These are phyloP conservation scores for Calendula officinalis DNA, from an alignment of 129 eudicot genomes.

Conservation along the genomic window DNA sequence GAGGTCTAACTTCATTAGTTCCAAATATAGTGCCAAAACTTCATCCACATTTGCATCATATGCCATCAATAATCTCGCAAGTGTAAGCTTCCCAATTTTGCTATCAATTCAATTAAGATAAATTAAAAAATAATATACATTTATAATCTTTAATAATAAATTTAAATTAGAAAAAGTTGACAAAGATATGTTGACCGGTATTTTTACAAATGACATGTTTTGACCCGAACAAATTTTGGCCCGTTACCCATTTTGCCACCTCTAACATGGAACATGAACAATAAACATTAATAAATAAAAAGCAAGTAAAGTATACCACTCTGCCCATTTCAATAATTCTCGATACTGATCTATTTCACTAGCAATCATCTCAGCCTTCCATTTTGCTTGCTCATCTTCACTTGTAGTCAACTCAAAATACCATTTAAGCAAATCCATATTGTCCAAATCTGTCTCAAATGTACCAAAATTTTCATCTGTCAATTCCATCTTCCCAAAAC, in stretches of 20 bases:
- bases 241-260: constrained; percentile 1
- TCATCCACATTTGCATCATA: constrained; percentile 52
- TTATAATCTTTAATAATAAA: neutral
- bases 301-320: constrained; percentile 50
- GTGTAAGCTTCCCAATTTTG: constrained; percentile 91
- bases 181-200: neutral
- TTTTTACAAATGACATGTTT: neutral
- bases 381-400: constrained; percentile 42
- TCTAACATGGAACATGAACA: neutral
- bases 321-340: constrained; percentile 55
- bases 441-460: constrained; percentile 24
- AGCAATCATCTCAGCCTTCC: constrained; percentile 54
- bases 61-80: constrained; percentile 87
- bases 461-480: constrained; percentile 43
- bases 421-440: too few species aligned
- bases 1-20: constrained; percentile 70
- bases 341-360: constrained; percentile 64
- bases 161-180: neutral
- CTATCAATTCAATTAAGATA: constrained; percentile 34
- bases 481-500: constrained; percentile 41
- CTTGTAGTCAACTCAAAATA: constrained; percentile 30
- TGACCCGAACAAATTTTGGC: neutral
- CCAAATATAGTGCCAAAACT: constrained; percentile 56
- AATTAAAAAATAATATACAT: neutral
- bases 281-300: neutral